Percentiles rank a stretch among this genome's conserved stretches.
phyloP scores from a whole-genome alignment of 306 rosid genomes.

The Ormosia semicastrata region DNA sequence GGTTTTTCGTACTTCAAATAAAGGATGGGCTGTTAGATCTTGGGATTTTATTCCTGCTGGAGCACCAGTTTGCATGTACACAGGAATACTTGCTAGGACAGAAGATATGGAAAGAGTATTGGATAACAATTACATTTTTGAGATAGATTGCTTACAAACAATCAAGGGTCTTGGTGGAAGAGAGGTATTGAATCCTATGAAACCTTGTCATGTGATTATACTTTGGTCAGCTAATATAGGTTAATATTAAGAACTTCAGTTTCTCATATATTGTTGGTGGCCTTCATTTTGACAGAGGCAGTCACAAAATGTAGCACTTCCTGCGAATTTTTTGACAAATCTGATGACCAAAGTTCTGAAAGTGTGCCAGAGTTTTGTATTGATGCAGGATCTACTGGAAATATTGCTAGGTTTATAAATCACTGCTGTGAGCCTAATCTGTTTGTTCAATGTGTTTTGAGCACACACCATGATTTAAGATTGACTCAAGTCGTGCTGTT shows the following conservation, averaged over 20 bases:
- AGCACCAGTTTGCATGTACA: slow-evolving; percentile 93
- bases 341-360: slow-evolving; percentile 61
- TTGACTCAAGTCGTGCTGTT: slow-evolving; percentile 85
- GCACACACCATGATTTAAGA: slow-evolving; percentile 75
- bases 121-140: slow-evolving; percentile 84
- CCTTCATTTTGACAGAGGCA: slow-evolving; percentile 56
- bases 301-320: slow-evolving; percentile 44
- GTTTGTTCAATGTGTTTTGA: slow-evolving; percentile 93
- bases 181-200: slow-evolving; percentile 56
- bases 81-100: slow-evolving; percentile 68
- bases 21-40: slow-evolving; percentile 99
- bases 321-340: slow-evolving; percentile 47
- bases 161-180: slow-evolving; percentile 89
- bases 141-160: slow-evolving; percentile 91
- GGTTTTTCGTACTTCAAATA: slow-evolving; percentile 90
- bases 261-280: background rate
- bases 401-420: slow-evolving; percentile 84
- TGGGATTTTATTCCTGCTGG: slow-evolving; percentile 99
- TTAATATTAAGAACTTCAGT: background rate
- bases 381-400: slow-evolving; percentile 87
- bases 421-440: slow-evolving; percentile 96
- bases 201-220: background rate
- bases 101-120: slow-evolving; percentile 68
- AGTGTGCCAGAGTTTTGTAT: slow-evolving; percentile 77
- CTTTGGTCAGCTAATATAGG: background rate